These are phyloP conservation scores for Handroanthus guayacan DNA, from an alignment of 257 asterid genomes.

Conservation along the genomic window DNA sequence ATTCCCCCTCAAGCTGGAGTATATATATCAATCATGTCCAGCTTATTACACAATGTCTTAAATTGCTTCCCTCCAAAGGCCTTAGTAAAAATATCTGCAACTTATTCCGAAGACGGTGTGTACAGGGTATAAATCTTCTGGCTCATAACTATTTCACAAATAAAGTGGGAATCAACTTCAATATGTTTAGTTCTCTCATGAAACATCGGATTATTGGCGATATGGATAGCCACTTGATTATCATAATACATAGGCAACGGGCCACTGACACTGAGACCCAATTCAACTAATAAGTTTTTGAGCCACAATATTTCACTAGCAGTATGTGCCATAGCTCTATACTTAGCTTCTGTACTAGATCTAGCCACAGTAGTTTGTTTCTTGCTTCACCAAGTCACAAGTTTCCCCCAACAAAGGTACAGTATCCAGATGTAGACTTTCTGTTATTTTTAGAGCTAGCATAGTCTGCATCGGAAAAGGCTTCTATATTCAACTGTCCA, in stretches of 20 bases:
- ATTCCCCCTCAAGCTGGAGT: no score
- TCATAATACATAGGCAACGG: not conserved
- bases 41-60: not conserved
- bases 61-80: not conserved
- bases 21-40: not conserved
- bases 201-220: not conserved
- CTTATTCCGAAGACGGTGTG: no score
- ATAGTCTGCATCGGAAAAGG: no score
- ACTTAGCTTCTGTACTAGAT: no score
- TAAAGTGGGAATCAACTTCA: not conserved
- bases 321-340: no score
- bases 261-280: not conserved
- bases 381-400: no score
- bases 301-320: no score
- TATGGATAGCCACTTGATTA: not conserved
- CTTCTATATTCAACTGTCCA: no score
- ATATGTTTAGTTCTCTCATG: not conserved
- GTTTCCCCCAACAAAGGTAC: no score
- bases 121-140: not conserved
- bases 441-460: no score
- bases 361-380: no score
- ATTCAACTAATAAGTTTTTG: not conserved
- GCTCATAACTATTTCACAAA: not conserved
- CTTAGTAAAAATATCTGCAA: not conserved
- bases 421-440: no score